These are phyloP conservation scores for Cotoneaster glaucophyllus DNA, from an alignment of 306 rosid genomes.

Conservation along the genomic window DNA sequence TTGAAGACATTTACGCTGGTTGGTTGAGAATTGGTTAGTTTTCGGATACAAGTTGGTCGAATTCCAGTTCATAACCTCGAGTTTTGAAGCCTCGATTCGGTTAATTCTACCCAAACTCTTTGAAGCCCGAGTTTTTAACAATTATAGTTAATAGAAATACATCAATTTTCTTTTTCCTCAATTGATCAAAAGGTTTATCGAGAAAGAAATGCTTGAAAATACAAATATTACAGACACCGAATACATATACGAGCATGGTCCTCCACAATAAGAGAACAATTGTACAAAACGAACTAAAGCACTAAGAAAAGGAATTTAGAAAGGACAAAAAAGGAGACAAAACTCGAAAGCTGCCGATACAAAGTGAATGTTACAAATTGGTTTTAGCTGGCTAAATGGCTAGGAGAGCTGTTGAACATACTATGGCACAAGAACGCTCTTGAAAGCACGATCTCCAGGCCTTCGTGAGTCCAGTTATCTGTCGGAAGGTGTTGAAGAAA, in stretches of 20 bases:
- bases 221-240: slow-evolving; percentile 31
- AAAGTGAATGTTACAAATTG: slow-evolving; percentile 17
- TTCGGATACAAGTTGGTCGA: no score
- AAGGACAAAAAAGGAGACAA: background rate
- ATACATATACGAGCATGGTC: slow-evolving; percentile 17
- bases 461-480: slow-evolving; percentile 84
- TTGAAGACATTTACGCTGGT: no score
- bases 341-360: background rate
- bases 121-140: no score
- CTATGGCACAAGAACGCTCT: slow-evolving; percentile 98
- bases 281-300: background rate
- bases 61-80: no score
- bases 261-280: background rate
- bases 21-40: no score
- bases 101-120: background rate
- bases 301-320: background rate
- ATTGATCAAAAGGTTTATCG: slow-evolving; percentile 4
- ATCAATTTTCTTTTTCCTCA: background rate
- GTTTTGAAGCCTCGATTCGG: background rate
- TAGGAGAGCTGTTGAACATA: slow-evolving; percentile 92
- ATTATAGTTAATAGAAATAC: background rate
- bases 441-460: slow-evolving; percentile 94
- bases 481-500: slow-evolving; percentile 98
- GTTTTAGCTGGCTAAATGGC: slow-evolving; percentile 70
- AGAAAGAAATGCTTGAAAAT: slow-evolving; percentile 15